Evolutionary conservation across 257 asterid genomes (phyloP).

Genomic region (Henckelia pumila): DNA sequence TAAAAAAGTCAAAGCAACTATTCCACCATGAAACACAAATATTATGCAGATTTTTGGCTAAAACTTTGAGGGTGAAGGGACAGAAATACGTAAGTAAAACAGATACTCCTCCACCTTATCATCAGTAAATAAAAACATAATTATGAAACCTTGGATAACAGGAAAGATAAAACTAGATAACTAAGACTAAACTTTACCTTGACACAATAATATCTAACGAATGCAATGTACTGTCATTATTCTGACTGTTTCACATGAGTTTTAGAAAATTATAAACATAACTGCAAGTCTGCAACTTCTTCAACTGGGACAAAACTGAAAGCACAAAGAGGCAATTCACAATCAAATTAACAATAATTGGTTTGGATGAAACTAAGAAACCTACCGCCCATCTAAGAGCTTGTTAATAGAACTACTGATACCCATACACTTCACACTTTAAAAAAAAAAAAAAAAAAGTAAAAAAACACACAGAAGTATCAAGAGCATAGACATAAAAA

Average conservation of each 20-base stretch:
- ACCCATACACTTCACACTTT: slow-evolving; percentile 18
- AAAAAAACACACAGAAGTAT: slow-evolving; percentile 1
- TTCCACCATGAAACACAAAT: slow-evolving; percentile 14
- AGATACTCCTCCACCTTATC: slow-evolving; percentile 5
- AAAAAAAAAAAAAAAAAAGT: no score
- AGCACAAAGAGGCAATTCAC: slow-evolving; percentile 6
- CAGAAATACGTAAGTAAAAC: neutral
- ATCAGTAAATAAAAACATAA: slow-evolving; percentile 10
- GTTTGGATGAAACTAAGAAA: slow-evolving; percentile 3
- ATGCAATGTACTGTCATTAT: neutral
- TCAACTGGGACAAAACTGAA: slow-evolving; percentile 6
- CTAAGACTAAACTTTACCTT: neutral
- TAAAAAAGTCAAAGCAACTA: neutral
- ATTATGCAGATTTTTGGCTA: neutral
- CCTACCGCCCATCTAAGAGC: neutral
- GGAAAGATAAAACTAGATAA: slow-evolving; percentile 20
- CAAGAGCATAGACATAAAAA: slow-evolving; percentile 16
- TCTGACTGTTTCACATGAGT: slow-evolving; percentile 1
- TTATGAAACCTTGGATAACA: slow-evolving; percentile 2
- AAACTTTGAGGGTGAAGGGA: slow-evolving; percentile 9
- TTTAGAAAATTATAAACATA: neutral
- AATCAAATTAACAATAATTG: slow-evolving; percentile 3
- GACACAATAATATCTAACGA: slow-evolving; percentile 8
- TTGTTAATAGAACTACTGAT: slow-evolving; percentile 10
- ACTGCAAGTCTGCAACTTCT: slow-evolving; percentile 16